Conservation (phyloP, 805 yeast species). For the Danielozyma ontarioensis region DNA sequence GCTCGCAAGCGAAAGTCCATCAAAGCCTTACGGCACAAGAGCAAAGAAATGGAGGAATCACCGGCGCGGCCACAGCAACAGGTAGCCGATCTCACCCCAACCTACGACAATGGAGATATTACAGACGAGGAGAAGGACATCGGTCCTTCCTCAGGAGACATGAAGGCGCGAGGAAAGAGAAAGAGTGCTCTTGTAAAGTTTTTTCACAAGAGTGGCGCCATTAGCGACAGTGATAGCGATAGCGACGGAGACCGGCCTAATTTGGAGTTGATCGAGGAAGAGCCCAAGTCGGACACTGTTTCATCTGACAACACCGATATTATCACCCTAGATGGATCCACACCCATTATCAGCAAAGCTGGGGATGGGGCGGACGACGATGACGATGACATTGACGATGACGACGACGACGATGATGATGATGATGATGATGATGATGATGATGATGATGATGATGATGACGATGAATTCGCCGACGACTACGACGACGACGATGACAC, state of each 20-base stretch:
- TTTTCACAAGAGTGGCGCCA: neutral
- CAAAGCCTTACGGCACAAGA: neutral
- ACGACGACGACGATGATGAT: neutral
- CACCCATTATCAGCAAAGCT: neutral
- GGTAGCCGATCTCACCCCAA: neutral
- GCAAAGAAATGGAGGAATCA: neutral
- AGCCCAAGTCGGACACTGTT: neutral
- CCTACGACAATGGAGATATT: neutral
- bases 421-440: neutral
- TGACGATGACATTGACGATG: neutral
- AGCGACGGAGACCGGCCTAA: neutral
- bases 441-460: neutral
- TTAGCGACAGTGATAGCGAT: neutral
- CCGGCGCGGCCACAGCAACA: no score
- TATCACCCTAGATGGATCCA: neutral
- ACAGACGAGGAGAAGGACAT: neutral
- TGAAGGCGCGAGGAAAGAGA: neutral
- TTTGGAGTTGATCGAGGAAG: neutral
- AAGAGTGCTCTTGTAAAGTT: neutral
- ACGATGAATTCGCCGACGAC: neutral
- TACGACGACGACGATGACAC: neutral
- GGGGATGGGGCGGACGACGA: neutral
- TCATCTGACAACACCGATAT: no score
- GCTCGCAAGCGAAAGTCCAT: neutral
- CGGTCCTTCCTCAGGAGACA: neutral